Conservation (phyloP, 2,329 filamentous ascomycete species). For the Aschersonia sp. region DNA sequence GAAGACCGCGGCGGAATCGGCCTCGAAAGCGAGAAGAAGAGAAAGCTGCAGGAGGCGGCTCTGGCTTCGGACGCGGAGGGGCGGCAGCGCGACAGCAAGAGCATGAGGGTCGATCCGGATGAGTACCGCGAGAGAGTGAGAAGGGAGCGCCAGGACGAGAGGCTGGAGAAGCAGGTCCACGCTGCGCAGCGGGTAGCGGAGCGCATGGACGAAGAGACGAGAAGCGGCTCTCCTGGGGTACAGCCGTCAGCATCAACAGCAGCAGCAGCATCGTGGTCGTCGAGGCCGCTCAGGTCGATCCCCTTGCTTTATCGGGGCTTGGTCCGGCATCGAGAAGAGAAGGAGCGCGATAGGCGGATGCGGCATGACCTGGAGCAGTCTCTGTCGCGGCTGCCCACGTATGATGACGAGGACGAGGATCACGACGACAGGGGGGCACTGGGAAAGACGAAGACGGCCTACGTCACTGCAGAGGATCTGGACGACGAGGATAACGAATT, state of each 20-base stretch:
- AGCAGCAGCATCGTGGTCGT: conserved; percentile 16
- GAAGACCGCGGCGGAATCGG: conserved; percentile 75
- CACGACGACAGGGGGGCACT: conserved; percentile 57
- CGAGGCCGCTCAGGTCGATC: conserved; percentile 43
- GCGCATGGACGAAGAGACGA: conserved; percentile 48
- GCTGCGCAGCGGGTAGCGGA: conserved; percentile 77
- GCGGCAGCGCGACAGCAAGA: conserved; percentile 32
- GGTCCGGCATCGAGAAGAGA: conserved; percentile 53
- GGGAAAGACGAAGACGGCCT: conserved; percentile 38
- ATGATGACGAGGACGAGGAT: conserved; percentile 57
- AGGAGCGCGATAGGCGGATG: conserved; percentile 52
- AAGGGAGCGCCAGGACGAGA: conserved; percentile 52
- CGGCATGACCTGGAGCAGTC: conserved; percentile 52
- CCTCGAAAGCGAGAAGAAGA: conserved; percentile 68
- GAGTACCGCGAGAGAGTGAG: conserved; percentile 63
- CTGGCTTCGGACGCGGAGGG: not conserved
- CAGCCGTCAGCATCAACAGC: conserved; percentile 19
- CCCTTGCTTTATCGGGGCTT: conserved; percentile 71
- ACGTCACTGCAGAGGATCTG: conserved; percentile 50
- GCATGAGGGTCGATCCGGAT: conserved; percentile 46
- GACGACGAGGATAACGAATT: conserved; percentile 73
- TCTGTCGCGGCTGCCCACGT: conserved; percentile 45
- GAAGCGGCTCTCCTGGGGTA: conserved; percentile 7
- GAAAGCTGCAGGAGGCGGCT: conserved; percentile 51
- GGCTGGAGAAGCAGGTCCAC: conserved; percentile 53